Conservation (phyloP, 2,329 filamentous ascomycete species). For the Ophiostoma perfectum region DNA sequence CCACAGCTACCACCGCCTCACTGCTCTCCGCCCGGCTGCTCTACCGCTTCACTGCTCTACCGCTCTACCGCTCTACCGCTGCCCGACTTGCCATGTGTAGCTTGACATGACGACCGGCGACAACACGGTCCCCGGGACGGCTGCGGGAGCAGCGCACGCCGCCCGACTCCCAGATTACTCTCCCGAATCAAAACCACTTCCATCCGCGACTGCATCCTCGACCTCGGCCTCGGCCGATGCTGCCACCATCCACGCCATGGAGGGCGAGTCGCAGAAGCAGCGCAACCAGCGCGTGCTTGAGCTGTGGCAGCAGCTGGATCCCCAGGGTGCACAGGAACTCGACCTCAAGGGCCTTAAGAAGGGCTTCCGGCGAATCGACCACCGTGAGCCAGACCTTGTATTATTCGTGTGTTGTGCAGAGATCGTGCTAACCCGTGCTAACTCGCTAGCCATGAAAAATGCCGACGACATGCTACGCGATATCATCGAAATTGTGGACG, state of each 20-base stretch:
- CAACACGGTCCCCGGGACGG: conserved; percentile 18
- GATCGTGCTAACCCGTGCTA: background rate
- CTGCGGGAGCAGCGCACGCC: background rate
- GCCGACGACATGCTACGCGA: conserved; percentile 78
- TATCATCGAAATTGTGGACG: conserved; percentile 77
- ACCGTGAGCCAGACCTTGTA: conserved; percentile 55
- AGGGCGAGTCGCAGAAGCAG: conserved; percentile 62
- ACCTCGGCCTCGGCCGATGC: background rate
- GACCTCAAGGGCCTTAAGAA: conserved; percentile 79
- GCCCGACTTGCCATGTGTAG: conserved; percentile 19
- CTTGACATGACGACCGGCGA: conserved; percentile 24
- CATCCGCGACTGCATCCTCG: background rate
- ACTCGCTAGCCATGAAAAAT: conserved; percentile 68
- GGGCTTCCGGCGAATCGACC: conserved; percentile 82
- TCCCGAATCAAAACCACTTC: background rate
- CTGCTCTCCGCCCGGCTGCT: too few species aligned
- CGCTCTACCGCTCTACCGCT: background rate
- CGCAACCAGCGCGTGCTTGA: conserved; percentile 75
- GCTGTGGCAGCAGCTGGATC: conserved; percentile 80
- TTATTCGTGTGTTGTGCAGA: background rate
- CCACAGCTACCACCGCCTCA: too few species aligned
- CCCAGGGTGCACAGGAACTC: conserved; percentile 68
- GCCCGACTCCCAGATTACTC: background rate
- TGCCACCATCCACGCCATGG: background rate
- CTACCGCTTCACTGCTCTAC: background rate